phyloP scores from a whole-genome alignment of 1,284 basidiomycete species.

The Microbotryomycetes sp. region DNA sequence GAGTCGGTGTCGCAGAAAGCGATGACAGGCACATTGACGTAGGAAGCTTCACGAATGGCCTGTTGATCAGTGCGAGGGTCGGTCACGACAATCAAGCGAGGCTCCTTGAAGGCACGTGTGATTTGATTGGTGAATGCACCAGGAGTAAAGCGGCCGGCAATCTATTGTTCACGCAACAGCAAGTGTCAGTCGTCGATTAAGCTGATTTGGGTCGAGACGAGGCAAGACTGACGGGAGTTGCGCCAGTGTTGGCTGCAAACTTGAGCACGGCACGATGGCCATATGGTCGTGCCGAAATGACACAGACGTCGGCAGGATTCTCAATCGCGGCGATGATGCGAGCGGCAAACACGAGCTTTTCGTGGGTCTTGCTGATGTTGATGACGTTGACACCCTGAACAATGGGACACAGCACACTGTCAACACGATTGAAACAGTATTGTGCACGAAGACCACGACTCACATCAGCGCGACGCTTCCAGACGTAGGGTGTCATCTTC shows the following conservation, averaged over 20 bases:
- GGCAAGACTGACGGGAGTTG: slow-evolving; percentile 91
- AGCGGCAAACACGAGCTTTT: slow-evolving; percentile 93
- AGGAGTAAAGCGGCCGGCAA: slow-evolving; percentile 98
- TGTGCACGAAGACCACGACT: slow-evolving; percentile 10
- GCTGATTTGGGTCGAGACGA: slow-evolving; percentile 94
- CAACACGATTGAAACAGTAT: no score
- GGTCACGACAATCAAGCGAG: slow-evolving; percentile 94
- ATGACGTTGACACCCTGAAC: slow-evolving; percentile 86
- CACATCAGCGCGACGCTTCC: slow-evolving; percentile 91
- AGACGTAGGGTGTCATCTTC: slow-evolving; percentile 97
- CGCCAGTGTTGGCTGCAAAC: slow-evolving; percentile 95
- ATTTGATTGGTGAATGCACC: slow-evolving; percentile 87
- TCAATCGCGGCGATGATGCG: slow-evolving; percentile 79
- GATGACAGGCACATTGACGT: slow-evolving; percentile 99
- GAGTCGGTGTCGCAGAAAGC: slow-evolving; percentile 98
- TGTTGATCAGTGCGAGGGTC: slow-evolving; percentile 99
- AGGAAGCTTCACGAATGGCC: slow-evolving; percentile 98
- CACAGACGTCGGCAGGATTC: slow-evolving; percentile 96
- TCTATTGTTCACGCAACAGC: slow-evolving; percentile 93
- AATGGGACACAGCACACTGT: no score
- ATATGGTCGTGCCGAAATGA: slow-evolving; percentile 96
- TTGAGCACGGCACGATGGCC: slow-evolving; percentile 99
- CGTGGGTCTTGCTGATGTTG: slow-evolving; percentile 99
- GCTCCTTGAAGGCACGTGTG: slow-evolving; percentile 99
- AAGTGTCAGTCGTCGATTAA: slow-evolving; percentile 96